phyloP scores from a whole-genome alignment of 352 stramenopile species.

The Globisporangium cystogenes region DNA sequence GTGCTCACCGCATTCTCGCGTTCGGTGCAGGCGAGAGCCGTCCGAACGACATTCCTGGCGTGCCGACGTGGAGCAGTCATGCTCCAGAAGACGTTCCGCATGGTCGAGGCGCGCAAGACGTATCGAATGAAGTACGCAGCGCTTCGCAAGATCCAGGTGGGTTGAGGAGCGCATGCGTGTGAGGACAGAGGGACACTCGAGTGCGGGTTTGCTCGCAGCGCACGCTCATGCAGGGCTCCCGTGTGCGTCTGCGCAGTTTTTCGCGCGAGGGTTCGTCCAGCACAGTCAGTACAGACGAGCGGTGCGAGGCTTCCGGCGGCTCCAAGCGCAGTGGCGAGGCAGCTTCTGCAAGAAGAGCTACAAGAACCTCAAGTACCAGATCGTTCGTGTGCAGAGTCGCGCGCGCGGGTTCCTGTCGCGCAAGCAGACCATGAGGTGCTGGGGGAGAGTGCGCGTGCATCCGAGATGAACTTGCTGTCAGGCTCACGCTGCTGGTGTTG shows the following conservation, averaged over 20 bases:
- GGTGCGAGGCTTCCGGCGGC: constrained; percentile 37
- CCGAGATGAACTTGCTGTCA: not conserved
- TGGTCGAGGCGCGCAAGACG: constrained; percentile 17
- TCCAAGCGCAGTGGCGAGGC: constrained; percentile 64
- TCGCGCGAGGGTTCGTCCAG: constrained; percentile 39
- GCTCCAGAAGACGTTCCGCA: constrained; percentile 41
- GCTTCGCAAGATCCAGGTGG: constrained; percentile 25
- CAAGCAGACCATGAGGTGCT: constrained; percentile 48
- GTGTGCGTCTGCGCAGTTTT: constrained; percentile 19
- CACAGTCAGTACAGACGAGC: constrained; percentile 38
- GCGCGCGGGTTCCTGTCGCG: constrained; percentile 55
- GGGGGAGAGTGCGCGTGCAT: not conserved
- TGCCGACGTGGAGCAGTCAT: constrained; percentile 29
- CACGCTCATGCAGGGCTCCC: not conserved
- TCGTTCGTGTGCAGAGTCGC: constrained; percentile 60
- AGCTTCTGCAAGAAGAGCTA: constrained; percentile 61
- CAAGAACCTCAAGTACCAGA: constrained; percentile 50
- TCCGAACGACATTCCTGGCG: constrained; percentile 23
- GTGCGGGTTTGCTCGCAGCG: not conserved
- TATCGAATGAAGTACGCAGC: constrained; percentile 24
- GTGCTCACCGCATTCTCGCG: not conserved
- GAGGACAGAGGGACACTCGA: too few species aligned
- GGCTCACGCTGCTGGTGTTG: not conserved
- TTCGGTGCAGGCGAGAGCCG: constrained; percentile 17
- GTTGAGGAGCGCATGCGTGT: too few species aligned